Evolutionary conservation across 2,329 filamentous ascomycete species (phyloP).

Genomic region (Decorospora gaudefroyi): DNA sequence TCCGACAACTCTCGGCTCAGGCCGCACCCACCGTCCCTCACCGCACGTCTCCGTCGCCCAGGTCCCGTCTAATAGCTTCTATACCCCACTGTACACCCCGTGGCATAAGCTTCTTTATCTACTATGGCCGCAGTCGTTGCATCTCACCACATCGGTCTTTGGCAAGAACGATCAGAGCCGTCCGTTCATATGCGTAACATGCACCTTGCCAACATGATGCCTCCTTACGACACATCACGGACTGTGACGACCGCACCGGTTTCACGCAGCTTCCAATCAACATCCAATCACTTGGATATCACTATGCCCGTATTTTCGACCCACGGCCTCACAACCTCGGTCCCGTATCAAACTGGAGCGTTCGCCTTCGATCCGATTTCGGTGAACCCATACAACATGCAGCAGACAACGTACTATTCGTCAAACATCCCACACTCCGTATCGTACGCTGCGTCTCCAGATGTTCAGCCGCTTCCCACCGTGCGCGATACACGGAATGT

Average conservation of each 20-base stretch:
- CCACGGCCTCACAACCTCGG: constrained; percentile 35
- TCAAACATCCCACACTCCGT: constrained; percentile 33
- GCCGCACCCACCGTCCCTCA: constrained; percentile 27
- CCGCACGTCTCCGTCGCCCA: constrained; percentile 26
- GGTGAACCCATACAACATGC: constrained; percentile 46
- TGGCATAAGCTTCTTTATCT: constrained; percentile 28
- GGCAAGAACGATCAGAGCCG: constrained; percentile 42
- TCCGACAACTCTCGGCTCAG: constrained; percentile 31
- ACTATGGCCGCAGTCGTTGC: constrained; percentile 48
- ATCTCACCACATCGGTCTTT: constrained; percentile 42
- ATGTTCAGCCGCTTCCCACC: constrained; percentile 33
- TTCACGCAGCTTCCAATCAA: constrained; percentile 38
- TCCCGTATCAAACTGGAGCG: constrained; percentile 45
- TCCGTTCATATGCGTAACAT: constrained; percentile 39
- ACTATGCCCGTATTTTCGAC: constrained; percentile 44
- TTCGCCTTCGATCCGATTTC: constrained; percentile 44
- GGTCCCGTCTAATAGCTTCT: constrained; percentile 20
- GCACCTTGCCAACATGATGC: constrained; percentile 36
- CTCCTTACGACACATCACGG: constrained; percentile 39
- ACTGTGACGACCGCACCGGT: constrained; percentile 30
- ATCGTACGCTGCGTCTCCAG: constrained; percentile 30
- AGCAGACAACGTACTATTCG: constrained; percentile 38
- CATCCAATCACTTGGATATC: constrained; percentile 43
- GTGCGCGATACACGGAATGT: constrained; percentile 37
- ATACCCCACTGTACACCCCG: constrained; percentile 26